Percentiles rank a stretch among this genome's conserved stretches.
These are phyloP conservation scores for Candida schatavii DNA, from an alignment of 805 yeast genomes.

Conservation along the genomic window DNA sequence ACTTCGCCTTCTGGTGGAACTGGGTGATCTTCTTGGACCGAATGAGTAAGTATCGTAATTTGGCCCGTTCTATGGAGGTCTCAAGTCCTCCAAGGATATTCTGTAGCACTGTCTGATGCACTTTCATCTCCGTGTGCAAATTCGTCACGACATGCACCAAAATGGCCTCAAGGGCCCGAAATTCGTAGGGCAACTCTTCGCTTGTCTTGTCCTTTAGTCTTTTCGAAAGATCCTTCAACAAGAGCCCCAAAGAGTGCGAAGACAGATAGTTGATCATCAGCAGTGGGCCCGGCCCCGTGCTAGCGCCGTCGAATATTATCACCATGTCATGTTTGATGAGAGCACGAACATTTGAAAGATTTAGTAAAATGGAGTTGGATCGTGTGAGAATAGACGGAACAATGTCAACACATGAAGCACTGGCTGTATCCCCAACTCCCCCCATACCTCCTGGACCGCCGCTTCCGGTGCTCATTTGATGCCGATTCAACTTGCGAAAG, in stretches of 20 bases:
- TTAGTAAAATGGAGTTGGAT: conserved; percentile 45
- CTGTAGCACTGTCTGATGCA: conserved; percentile 71
- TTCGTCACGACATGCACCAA: conserved; percentile 76
- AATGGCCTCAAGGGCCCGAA: conserved; percentile 85
- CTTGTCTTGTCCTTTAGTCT: conserved; percentile 35
- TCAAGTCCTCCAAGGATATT: conserved; percentile 78
- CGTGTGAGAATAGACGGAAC: conserved; percentile 56
- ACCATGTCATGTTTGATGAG: conserved; percentile 51
- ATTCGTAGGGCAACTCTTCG: conserved; percentile 69
- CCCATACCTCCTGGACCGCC: not conserved
- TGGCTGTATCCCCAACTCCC: not conserved
- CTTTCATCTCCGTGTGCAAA: conserved; percentile 81
- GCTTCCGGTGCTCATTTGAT: conserved; percentile 8
- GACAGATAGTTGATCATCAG: conserved; percentile 34
- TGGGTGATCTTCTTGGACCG: conserved; percentile 83
- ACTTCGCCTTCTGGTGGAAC: conserved; percentile 77
- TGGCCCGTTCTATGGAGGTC: conserved; percentile 73
- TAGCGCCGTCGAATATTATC: conserved; percentile 40
- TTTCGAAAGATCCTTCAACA: conserved; percentile 40
- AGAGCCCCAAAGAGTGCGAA: conserved; percentile 42
- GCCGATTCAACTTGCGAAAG: conserved; percentile 48
- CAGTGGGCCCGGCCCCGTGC: conserved; percentile 17
- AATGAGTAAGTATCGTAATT: conserved; percentile 71
- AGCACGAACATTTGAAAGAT: conserved; percentile 49
- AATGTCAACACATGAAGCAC: conserved; percentile 33